phyloP scores from a whole-genome alignment of 2,329 filamentous ascomycete species.

The Pezicula radicicola region DNA sequence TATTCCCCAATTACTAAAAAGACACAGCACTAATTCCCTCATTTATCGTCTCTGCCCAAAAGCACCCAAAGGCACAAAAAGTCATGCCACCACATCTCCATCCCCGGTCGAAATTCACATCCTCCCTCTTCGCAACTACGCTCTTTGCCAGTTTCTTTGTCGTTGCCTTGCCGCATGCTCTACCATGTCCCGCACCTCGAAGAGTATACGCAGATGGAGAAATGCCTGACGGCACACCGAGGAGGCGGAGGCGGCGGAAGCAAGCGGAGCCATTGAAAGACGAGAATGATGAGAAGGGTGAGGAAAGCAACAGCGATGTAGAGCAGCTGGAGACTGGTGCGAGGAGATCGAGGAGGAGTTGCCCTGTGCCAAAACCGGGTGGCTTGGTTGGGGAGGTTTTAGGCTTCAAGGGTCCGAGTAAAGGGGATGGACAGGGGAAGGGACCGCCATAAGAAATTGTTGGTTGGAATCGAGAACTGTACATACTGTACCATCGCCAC shows the following conservation, averaged over 20 bases:
- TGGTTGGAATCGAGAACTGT: too few species aligned
- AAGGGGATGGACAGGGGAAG: conserved; percentile 14
- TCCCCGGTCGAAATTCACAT: conserved; percentile 89
- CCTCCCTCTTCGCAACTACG: conserved; percentile 92
- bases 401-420: conserved; percentile 22
- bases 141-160: conserved; percentile 87
- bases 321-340: conserved; percentile 38
- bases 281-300: conserved; percentile 23
- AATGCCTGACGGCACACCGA: conserved; percentile 29
- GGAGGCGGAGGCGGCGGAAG: conserved; percentile 40
- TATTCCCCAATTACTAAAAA: neutral
- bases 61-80: conserved; percentile 5
- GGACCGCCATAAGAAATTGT: conserved; percentile 19
- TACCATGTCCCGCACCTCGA: conserved; percentile 86
- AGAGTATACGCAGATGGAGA: conserved; percentile 67
- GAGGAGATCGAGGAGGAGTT: conserved; percentile 62
- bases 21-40: conserved; percentile 13
- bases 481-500: too few species aligned
- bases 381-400: conserved; percentile 70
- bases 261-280: conserved; percentile 30
- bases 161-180: conserved; percentile 82
- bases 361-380: conserved; percentile 86
- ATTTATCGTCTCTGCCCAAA: conserved; percentile 7
- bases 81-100: conserved; percentile 83
- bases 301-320: conserved; percentile 9